Evolutionary conservation across 2,329 filamentous ascomycete genomes (phyloP).

Genomic region (Trichoderma breve): DNA sequence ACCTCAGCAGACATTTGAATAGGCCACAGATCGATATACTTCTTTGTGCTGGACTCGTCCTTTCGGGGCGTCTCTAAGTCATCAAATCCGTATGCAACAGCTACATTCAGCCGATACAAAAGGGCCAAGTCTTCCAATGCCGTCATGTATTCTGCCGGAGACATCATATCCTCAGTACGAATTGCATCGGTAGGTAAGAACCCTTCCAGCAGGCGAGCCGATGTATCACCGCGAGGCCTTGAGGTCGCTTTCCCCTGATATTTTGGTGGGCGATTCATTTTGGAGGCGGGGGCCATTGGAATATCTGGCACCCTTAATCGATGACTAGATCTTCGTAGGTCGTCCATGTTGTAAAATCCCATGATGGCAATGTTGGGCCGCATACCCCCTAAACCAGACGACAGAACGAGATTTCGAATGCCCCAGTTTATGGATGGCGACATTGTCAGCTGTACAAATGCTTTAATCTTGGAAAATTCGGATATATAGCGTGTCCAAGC

Average conservation of each 20-base stretch:
- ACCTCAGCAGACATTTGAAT: slow-evolving; percentile 92
- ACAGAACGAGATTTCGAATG: slow-evolving; percentile 75
- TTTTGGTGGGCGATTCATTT: slow-evolving; percentile 33
- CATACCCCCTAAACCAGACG: slow-evolving; percentile 82
- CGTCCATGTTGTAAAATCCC: slow-evolving; percentile 77
- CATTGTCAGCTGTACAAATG: slow-evolving; percentile 83
- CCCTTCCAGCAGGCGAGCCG: slow-evolving; percentile 55
- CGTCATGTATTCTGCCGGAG: slow-evolving; percentile 72
- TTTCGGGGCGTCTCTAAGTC: slow-evolving; percentile 67
- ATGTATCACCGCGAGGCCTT: slow-evolving; percentile 53
- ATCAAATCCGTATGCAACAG: slow-evolving; percentile 78
- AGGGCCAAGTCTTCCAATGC: slow-evolving; percentile 79
- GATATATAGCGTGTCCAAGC: slow-evolving; percentile 82
- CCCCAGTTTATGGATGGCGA: slow-evolving; percentile 84
- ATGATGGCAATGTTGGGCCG: slow-evolving; percentile 82
- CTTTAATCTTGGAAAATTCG: slow-evolving; percentile 81
- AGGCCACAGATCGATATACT: slow-evolving; percentile 85
- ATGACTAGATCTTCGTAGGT: slow-evolving; percentile 61
- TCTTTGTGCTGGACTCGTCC: slow-evolving; percentile 61
- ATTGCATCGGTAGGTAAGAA: slow-evolving; percentile 68
- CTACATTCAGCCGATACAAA: slow-evolving; percentile 77
- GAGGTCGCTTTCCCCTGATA: slow-evolving; percentile 31
- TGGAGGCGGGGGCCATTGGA: slow-evolving; percentile 38
- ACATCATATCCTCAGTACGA: slow-evolving; percentile 65
- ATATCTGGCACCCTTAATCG: slow-evolving; percentile 55